Conservation (phyloP, 2,329 filamentous ascomycete species). For the Corynespora cassiicola region DNA sequence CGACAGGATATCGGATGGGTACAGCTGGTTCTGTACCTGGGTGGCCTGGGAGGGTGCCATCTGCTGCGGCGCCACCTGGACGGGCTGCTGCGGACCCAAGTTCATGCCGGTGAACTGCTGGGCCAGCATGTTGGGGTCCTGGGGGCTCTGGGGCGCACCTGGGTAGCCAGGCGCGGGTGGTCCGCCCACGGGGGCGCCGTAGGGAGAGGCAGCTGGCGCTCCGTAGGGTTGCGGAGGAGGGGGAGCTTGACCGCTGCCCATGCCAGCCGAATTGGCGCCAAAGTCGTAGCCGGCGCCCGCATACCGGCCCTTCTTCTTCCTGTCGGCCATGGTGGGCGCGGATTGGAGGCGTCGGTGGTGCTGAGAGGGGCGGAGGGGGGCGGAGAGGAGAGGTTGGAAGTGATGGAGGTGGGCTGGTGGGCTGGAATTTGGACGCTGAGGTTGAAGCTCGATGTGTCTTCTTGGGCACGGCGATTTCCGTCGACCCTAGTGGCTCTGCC, state of each 20-base stretch:
- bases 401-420: conserved; percentile 5
- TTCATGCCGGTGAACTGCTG: conserved; percentile 84
- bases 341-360: conserved; percentile 11
- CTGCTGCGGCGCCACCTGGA: conserved; percentile 35
- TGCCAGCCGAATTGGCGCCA: conserved; percentile 81
- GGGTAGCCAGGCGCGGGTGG: conserved; percentile 18
- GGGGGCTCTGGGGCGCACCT: conserved; percentile 51
- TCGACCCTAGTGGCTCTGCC: conserved; percentile 31
- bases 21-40: conserved; percentile 77
- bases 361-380: conserved; percentile 12
- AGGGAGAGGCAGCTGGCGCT: conserved; percentile 54
- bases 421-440: conserved; percentile 28
- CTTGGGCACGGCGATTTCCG: conserved; percentile 37
- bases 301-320: conserved; percentile 92
- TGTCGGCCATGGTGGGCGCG: conserved; percentile 38
- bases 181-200: conserved; percentile 50
- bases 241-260: conserved; percentile 51
- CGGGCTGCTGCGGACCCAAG: conserved; percentile 62
- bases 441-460: conserved; percentile 44
- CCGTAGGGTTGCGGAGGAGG: no score
- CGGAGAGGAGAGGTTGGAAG: conserved; percentile 14
- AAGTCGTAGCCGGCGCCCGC: conserved; percentile 95
- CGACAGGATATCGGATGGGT: conserved; percentile 87
- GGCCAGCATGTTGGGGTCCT: conserved; percentile 70
- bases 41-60: conserved; percentile 38